Percentiles rank a stretch among this genome's conserved stretches.
Conservation (phyloP, 768 basidiomycete genomes). For the Neoboletus magnificus region DNA sequence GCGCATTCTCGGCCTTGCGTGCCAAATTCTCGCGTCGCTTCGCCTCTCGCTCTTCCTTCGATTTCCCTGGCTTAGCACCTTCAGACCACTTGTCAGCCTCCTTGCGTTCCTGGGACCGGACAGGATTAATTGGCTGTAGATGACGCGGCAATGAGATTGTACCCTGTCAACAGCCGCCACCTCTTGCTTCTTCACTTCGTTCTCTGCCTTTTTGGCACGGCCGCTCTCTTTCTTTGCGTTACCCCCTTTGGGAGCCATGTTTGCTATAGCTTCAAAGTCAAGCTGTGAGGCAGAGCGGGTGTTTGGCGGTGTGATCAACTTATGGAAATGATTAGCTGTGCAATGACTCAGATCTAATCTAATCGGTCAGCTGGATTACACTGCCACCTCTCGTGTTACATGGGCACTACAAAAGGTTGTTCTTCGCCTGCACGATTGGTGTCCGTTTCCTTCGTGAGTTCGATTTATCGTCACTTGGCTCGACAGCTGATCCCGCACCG, state of each 20-base stretch:
- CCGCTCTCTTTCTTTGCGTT: constrained; percentile 94
- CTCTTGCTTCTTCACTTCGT: constrained; percentile 77
- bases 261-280: not conserved
- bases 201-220: constrained; percentile 88
- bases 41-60: constrained; percentile 71
- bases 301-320: not conserved
- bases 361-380: constrained; percentile 16
- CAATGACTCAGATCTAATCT: constrained; percentile 22
- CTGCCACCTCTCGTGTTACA: constrained; percentile 23
- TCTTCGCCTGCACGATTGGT: not conserved
- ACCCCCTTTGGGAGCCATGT: constrained; percentile 82
- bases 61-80: constrained; percentile 62
- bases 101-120: constrained; percentile 55
- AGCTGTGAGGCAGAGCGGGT: constrained; percentile 3
- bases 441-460: not conserved
- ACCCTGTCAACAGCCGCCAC: constrained; percentile 61
- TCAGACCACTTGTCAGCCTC: constrained; percentile 69
- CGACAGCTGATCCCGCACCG: not conserved
- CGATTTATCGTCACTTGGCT: not conserved
- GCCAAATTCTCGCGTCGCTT: constrained; percentile 79
- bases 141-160: constrained; percentile 6
- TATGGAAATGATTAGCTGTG: constrained; percentile 7
- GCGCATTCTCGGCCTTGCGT: constrained; percentile 83
- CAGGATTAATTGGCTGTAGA: constrained; percentile 2
- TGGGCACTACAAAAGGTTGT: constrained; percentile 3